Evolutionary conservation across 768 basidiomycete genomes (phyloP), one percentile per base, ranked within the genome.

Genomic region (Termitomyces titanicus): DNA sequence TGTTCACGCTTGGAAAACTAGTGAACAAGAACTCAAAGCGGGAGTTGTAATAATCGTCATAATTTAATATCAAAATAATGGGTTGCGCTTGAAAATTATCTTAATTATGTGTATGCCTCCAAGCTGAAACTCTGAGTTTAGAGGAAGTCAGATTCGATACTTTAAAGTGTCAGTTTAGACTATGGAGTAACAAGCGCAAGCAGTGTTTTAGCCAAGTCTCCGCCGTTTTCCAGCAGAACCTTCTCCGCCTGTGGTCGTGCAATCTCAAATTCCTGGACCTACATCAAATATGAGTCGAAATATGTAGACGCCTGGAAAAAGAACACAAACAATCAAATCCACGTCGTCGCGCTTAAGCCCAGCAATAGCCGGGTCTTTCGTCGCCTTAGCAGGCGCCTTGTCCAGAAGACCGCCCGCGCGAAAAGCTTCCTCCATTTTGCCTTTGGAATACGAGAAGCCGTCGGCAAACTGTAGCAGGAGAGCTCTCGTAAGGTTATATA

Each of bases 211-310:
- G 58, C 61, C 1, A 88, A 47, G 58, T 85, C 79, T 20, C 79
- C 84, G 8, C 74, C 72, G 59, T 84, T 74, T 43, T 83, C 80
- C 18, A 66, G 61, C 4, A 89, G 70, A 1, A 76, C 73, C 58
- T 79, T 83, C 63, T 89, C 86, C 0, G 85, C 85, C 57, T 81
- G 79, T 4, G 70, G 60, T 47, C 80, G 75, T 1, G 84, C 64
- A 49, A 86, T 79, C 60, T 88, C 86, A 54, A 89, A 79, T 69
- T 89, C 86, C 58, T 77, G 73, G 11, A 86, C 74, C 86, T 86
- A 48, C 10, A 45, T 12, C 11, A 44, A 12, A 9, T n/a, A 50
- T 53, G 20, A 42, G 47, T 17, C 17, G 25, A n/a, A n/a, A n/a
- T n/a, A 52, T 24, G 5, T 34, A 31, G 13, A 46, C 25, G 11